phyloP scores from a whole-genome alignment of 2,329 filamentous ascomycete species.

The Ophiocordyceps camponoti-leonardi region DNA sequence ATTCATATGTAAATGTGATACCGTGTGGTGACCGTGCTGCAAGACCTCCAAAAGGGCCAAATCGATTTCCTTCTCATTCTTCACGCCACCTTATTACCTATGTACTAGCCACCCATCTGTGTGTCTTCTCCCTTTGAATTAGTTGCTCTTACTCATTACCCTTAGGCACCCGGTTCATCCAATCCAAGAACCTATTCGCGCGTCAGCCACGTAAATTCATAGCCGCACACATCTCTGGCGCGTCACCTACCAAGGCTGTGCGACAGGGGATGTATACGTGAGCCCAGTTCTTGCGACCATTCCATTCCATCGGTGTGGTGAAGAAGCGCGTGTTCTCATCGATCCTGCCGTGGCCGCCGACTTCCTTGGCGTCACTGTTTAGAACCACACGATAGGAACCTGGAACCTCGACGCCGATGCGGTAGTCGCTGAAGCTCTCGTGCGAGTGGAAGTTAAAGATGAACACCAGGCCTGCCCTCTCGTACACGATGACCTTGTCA shows the following conservation, averaged over 20 bases:
- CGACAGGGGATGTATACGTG: conserved; percentile 81
- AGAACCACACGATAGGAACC: conserved; percentile 81
- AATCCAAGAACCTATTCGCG: neutral
- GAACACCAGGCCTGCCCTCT: conserved; percentile 77
- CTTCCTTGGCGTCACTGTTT: conserved; percentile 59
- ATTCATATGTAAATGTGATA: no score
- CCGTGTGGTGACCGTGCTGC: no score
- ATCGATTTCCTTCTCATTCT: no score
- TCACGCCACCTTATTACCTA: no score
- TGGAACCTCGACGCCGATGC: conserved; percentile 67
- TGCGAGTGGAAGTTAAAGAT: conserved; percentile 91
- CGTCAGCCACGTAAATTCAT: neutral
- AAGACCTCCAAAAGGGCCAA: no score
- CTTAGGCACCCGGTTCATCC: neutral
- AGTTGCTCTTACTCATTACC: neutral
- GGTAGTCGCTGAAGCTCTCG: conserved; percentile 78
- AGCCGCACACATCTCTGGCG: no score
- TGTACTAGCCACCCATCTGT: no score
- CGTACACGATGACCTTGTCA: conserved; percentile 93
- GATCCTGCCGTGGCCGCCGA: conserved; percentile 66
- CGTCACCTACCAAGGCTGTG: conserved; percentile 55
- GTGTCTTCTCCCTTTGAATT: no score
- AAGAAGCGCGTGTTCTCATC: conserved; percentile 76
- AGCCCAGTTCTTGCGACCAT: conserved; percentile 72
- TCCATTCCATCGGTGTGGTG: conserved; percentile 83